A percentile compares a stretch with the other conserved stretches of the same genome.
Evolutionary conservation across 495 filamentous ascomycete species (phyloP).

Genomic region (Elasticomyces elasticus): DNA sequence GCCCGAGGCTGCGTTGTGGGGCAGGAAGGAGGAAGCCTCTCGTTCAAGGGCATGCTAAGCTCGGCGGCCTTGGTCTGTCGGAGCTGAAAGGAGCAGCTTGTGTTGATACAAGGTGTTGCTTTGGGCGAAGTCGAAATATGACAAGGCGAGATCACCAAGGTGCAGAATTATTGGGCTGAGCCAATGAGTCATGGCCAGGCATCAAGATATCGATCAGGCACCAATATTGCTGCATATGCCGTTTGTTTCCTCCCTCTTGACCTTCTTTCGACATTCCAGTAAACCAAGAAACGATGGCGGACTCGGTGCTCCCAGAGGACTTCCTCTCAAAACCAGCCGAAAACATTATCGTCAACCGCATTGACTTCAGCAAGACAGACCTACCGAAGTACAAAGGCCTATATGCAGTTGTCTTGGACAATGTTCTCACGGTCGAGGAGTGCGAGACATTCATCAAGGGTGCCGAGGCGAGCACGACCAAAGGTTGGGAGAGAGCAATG

Average conservation of each 20-base stretch:
- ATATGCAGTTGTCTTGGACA: constrained; percentile 35
- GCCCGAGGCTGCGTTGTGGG: too few species aligned
- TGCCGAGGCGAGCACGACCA: constrained; percentile 26
- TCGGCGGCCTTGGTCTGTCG: too few species aligned
- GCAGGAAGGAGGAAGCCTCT: too few species aligned
- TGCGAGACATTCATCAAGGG: constrained; percentile 30
- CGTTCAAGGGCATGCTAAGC: too few species aligned
- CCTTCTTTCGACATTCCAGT: background rate
- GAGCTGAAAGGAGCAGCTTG: too few species aligned
- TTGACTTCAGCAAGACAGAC: constrained; percentile 30
- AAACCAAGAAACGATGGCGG: background rate
- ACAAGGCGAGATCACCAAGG: too few species aligned
- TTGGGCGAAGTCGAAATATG: too few species aligned
- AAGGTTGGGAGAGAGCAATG: constrained; percentile 52
- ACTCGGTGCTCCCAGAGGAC: constrained; percentile 15
- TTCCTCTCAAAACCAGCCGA: constrained; percentile 28
- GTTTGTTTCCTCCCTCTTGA: too few species aligned
- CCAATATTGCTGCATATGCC: background rate
- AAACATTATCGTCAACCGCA: constrained; percentile 18
- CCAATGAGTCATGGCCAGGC: too few species aligned
- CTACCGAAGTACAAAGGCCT: constrained; percentile 25
- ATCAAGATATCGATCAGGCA: background rate
- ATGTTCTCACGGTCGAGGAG: constrained; percentile 32
- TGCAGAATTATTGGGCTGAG: too few species aligned
- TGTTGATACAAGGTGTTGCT: too few species aligned